phyloP scores from a whole-genome alignment of 1,139 yeast species.

The Taphrina pruni region DNA sequence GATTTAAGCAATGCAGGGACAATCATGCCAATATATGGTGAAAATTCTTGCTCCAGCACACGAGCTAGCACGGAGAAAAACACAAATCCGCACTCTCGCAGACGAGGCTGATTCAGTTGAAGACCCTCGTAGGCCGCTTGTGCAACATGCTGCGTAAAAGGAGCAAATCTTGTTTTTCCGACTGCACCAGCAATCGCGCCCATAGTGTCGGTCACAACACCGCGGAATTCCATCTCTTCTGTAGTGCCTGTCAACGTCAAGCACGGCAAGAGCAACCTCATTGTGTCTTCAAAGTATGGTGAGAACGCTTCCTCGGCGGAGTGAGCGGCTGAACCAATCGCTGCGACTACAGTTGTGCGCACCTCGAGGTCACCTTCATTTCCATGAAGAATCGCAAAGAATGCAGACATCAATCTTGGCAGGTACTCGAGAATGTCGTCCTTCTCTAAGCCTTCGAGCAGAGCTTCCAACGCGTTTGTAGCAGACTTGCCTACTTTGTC shows the following conservation, averaged over 20 bases:
- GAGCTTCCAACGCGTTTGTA: slow-evolving; percentile 86
- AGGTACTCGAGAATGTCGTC: slow-evolving; percentile 79
- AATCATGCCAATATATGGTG: slow-evolving; percentile 80
- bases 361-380: slow-evolving; percentile 33
- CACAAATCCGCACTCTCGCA: slow-evolving; percentile 95
- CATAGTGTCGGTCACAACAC: slow-evolving; percentile 88
- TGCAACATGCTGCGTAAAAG: slow-evolving; percentile 85
- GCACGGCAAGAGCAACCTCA: slow-evolving; percentile 80
- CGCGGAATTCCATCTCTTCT: slow-evolving; percentile 56
- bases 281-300: slow-evolving; percentile 83
- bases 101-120: slow-evolving; percentile 76
- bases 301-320: slow-evolving; percentile 87
- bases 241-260: slow-evolving; percentile 54
- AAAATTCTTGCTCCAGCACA: slow-evolving; percentile 88
- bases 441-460: slow-evolving; percentile 87
- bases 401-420: slow-evolving; percentile 86
- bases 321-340: slow-evolving; percentile 95
- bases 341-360: slow-evolving; percentile 75
- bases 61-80: slow-evolving; percentile 93
- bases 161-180: slow-evolving; percentile 84
- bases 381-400: slow-evolving; percentile 74
- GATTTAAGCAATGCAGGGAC: slow-evolving; percentile 85
- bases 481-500: slow-evolving; percentile 89
- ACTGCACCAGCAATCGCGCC: slow-evolving; percentile 97
- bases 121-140: slow-evolving; percentile 85